Evolutionary conservation across 1,284 basidiomycete species (phyloP), one percentile per base, ranked within the genome.

Genomic region (Megacollybia platyphylla): DNA sequence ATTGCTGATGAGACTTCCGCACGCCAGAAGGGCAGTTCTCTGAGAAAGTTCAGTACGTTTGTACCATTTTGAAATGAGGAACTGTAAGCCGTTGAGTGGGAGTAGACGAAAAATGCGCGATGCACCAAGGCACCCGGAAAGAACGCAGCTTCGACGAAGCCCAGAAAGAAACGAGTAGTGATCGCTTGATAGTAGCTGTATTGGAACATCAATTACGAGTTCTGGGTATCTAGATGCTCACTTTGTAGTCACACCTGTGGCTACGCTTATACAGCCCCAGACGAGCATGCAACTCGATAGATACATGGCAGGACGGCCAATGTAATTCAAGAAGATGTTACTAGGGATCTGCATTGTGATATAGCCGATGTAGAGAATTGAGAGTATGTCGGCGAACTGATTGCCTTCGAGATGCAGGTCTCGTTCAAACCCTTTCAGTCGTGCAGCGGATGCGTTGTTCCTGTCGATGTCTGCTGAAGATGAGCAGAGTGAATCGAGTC

Each of bases 361-460:
- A 52, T 89, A 88, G 20, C 83, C 85, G 38, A 86, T 73, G 52
- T 85, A 88, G 32, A 89, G 71, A 47, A 87, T 76, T 17, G 76
- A 78, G 27, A 90, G 58, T 18, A 87, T 59, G 7, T 79, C 83
- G 7, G 77, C 71, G 56, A 87, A 88, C 53, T 87, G 68, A 36
- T 65, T 64, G 17, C 74, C 79, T 43, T 70, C 31, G 31, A 87
- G 63, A 24, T 72, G 53, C 13, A 88, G 64, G 54, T 87, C 85
- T 35, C 64, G 58, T 53, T 87, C 83, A 46, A 87, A 77, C 1
- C 85, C 85, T 44, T 72, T 68, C 32, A 85, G 54, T 36, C 80
- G 62, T 9, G 82, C 81, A 11, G 79, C 80, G 42, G 71, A 64
- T 43, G 69, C 73, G 57, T 81, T 82, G 53, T 77, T 83, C 41